Evolutionary conservation across 1,284 basidiomycete species (phyloP), one percentile per base, ranked within the genome.

Genomic region (Psilocybe mexicana): DNA sequence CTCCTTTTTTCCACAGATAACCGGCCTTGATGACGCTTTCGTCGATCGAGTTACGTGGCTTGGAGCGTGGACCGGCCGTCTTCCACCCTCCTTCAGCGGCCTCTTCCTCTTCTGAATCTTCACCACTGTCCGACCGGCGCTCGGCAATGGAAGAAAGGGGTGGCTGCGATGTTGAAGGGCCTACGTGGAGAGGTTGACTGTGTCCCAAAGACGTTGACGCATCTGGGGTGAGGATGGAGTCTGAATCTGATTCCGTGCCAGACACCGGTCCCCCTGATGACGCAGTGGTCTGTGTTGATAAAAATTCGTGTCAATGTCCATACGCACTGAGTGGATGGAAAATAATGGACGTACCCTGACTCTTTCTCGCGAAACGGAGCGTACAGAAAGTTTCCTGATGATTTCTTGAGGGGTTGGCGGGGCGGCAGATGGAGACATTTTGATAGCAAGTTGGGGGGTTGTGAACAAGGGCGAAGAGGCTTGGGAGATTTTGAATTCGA

Each of bases 1-100:
- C 94, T 64, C 96, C 96, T 79, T 95, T 96, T 82, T 98, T 98
- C 82, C 87, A 90, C 52, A 98, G 77, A 76, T 95, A 97, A 2
- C 96, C 96, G 24, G 89, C 86, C 75, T 94, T 96, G 70, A 97
- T 82, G 40, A 93, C 87, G 52, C 83, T 83, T 70, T 95, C 93
- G 57, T 86, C 82, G 60, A 79, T 73, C 51, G 79, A 79, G 68
- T 81, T 74, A 54, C 76, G 74, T 36, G 68, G 71, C 62, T 64
- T 72, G 46, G 68, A 72, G 58, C 71, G 73, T 60, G 71, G 71
- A 61, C 79, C 81, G 38, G 78, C 81, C 28, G 77, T 79, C 65
- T 74, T 80, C 84, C 85, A 87, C 12, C 83, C 85, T n/a, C 80
- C 85, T 56, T 81, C 80, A 45, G 82, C 84, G 52, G 79, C 79